Percentiles rank a stretch among this genome's conserved stretches.
phyloP scores from a whole-genome alignment of 2,329 filamentous ascomycete genomes.

The Aaosphaeria pasadenensis region DNA sequence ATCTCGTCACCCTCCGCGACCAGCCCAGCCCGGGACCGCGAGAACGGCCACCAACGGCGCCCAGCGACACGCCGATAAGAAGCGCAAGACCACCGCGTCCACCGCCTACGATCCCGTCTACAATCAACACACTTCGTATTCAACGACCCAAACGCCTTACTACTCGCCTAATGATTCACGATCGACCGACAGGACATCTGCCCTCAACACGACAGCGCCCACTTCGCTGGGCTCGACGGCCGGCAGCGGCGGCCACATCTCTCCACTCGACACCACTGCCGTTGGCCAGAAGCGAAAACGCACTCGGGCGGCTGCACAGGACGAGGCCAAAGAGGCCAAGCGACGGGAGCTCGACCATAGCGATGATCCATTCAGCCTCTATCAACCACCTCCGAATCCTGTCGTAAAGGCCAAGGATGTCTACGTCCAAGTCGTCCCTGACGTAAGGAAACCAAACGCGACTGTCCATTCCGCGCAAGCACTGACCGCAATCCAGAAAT shows the following conservation, averaged over 20 bases:
- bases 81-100: slow-evolving; percentile 64
- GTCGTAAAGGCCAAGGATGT: slow-evolving; percentile 78
- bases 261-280: slow-evolving; percentile 56
- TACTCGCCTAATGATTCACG: slow-evolving; percentile 68
- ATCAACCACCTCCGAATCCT: slow-evolving; percentile 82
- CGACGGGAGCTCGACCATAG: slow-evolving; percentile 67
- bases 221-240: slow-evolving; percentile 75
- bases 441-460: slow-evolving; percentile 46
- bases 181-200: slow-evolving; percentile 79
- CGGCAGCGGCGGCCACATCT: slow-evolving; percentile 61
- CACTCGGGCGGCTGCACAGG: slow-evolving; percentile 75
- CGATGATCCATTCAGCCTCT: slow-evolving; percentile 71
- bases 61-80: slow-evolving; percentile 63
- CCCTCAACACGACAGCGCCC: slow-evolving; percentile 79
- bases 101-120: slow-evolving; percentile 67
- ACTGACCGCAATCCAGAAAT: slow-evolving; percentile 38
- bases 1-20: slow-evolving; percentile 16
- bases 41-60: slow-evolving; percentile 41
- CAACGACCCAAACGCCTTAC: slow-evolving; percentile 69
- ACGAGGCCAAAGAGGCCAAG: slow-evolving; percentile 66
- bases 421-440: slow-evolving; percentile 56
- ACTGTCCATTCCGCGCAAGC: too few species aligned
- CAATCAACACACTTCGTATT: slow-evolving; percentile 68
- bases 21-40: slow-evolving; percentile 14
- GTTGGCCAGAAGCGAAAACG: slow-evolving; percentile 90